Evolutionary conservation across 225 moss, liverwort and hornwort genomes (phyloP), one percentile per base, ranked within the genome.

Genomic region (Ulota crispa): DNA sequence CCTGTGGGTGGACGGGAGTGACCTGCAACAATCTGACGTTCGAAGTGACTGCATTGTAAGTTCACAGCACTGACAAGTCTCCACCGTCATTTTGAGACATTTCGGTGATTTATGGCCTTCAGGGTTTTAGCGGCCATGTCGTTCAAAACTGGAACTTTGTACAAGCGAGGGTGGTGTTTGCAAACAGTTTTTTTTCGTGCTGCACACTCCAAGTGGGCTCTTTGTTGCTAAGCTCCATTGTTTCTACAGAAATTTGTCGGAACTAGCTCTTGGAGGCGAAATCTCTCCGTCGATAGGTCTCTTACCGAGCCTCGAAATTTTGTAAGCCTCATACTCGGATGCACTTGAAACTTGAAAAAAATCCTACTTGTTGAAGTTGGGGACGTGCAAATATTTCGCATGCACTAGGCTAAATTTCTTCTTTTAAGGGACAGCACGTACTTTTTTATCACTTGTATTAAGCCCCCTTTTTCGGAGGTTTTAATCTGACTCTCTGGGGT

Each of bases 11-110:
- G 90, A 68, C 67, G 77, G 86, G 90, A 42, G 90, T 90, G 36
- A 82, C 88, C 36, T 90, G 90, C 86, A 80, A 90, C 82, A 90
- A 90, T 61, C 43, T 88, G 56, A 90, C 90, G 20, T 88, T 90
- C 73, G 88, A 86, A 88, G 88, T 90, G 69, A 84, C 80, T 36
- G 73, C 82, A 66, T 74, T 90, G 90, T 90, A 80, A 80, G 88
- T 75, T 54, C 21, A 13, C 26, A 32, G 53, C 1, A 1, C 15
- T 31, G 36, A 26, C 52, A 20, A 31, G 10, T 30, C 28, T 0
- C 19, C 30, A 14, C 61, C 24, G 37, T 24, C 15, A 12, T 62
- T 32, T 26, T n/a, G 32, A 42, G 45, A 42, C 42, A 19, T 64
- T n/a, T 62, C 34, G 34, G 66, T 80, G 28, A 32, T 45, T 31